phyloP scores from a whole-genome alignment of 345 rosid species.

The Salix arbutifolia region DNA sequence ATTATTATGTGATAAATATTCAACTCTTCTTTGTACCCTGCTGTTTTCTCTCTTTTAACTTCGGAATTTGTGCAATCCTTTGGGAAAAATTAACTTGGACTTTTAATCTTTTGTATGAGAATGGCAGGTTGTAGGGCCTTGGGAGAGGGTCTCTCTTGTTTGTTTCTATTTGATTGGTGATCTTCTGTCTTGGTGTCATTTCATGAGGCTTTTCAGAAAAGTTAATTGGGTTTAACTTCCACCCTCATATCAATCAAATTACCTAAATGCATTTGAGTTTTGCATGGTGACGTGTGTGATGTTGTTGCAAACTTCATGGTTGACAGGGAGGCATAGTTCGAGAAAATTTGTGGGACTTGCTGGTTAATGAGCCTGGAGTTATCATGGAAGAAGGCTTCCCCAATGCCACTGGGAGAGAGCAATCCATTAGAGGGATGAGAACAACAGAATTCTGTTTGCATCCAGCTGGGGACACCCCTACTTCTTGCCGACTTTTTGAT shows the following conservation, averaged over 20 bases:
- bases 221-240: neutral
- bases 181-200: neutral
- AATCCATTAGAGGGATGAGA: slow-evolving; percentile 87
- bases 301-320: neutral
- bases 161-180: neutral
- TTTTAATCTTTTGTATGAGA: neutral
- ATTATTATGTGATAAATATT: neutral
- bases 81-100: neutral
- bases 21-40: neutral
- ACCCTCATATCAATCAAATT: neutral
- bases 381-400: slow-evolving; percentile 98
- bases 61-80: neutral
- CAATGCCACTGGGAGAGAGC: slow-evolving; percentile 85
- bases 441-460: slow-evolving; percentile 89
- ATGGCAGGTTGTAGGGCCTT: neutral
- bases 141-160: neutral
- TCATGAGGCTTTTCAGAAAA: neutral
- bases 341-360: slow-evolving; percentile 80
- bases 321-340: slow-evolving; percentile 76
- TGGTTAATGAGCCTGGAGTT: slow-evolving; percentile 50
- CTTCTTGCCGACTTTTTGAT: slow-evolving; percentile 92
- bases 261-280: neutral
- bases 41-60: too few relatives aligned
- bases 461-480: slow-evolving; percentile 96
- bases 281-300: neutral